These are phyloP conservation scores for Beauveria sp. DNA, from an alignment of 2,329 filamentous ascomycete genomes.

Conservation along the genomic window DNA sequence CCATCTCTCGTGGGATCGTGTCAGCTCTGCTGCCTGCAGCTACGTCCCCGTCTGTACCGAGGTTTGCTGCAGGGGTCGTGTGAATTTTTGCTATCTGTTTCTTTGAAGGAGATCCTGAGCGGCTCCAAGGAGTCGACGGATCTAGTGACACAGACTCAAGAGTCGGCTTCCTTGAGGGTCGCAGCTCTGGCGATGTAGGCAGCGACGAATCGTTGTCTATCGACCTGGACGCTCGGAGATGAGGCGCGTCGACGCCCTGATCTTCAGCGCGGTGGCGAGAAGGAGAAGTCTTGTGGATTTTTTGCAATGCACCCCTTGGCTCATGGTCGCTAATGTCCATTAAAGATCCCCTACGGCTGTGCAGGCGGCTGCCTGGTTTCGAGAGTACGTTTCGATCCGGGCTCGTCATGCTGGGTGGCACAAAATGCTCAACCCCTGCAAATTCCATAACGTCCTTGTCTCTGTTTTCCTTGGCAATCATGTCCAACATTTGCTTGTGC, in stretches of 20 bases:
- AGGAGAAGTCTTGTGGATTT: conserved; percentile 16
- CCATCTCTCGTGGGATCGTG: conserved; percentile 11
- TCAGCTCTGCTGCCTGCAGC: background rate
- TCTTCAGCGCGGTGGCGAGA: conserved; percentile 24
- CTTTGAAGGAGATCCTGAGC: conserved; percentile 54
- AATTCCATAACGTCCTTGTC: conserved; percentile 32
- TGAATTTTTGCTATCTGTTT: background rate
- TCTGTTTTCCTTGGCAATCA: conserved; percentile 46
- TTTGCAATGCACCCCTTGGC: conserved; percentile 20
- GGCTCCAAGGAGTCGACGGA: conserved; percentile 54
- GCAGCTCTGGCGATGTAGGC: conserved; percentile 46
- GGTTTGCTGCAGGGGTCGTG: background rate
- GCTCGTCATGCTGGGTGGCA: conserved; percentile 25
- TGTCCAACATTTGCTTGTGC: conserved; percentile 55
- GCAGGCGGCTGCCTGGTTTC: conserved; percentile 23
- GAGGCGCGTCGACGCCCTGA: conserved; percentile 42
- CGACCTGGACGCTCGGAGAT: conserved; percentile 29
- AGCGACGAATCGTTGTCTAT: conserved; percentile 38
- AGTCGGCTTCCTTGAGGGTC: conserved; percentile 35
- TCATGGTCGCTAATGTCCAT: conserved; percentile 35
- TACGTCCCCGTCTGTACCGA: background rate
- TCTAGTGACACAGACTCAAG: conserved; percentile 55
- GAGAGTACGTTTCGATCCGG: conserved; percentile 22
- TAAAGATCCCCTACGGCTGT: conserved; percentile 29
- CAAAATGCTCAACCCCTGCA: conserved; percentile 26